These are phyloP conservation scores for Pichia sp. DNA, from an alignment of 1,139 yeast species.

Conservation along the genomic window DNA sequence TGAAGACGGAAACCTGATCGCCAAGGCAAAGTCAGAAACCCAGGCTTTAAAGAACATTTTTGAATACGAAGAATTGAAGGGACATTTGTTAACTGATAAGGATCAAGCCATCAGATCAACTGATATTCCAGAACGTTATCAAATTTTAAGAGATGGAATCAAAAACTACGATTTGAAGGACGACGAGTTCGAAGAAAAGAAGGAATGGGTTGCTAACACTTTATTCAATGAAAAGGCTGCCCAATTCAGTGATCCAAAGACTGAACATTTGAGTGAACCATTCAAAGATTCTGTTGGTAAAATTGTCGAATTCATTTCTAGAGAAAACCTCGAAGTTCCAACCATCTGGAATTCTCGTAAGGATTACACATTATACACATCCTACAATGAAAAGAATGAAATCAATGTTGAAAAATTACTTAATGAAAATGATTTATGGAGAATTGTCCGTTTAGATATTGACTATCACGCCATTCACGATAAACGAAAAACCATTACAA, in stretches of 20 bases:
- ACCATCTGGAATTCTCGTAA: slow-evolving; percentile 95
- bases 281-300: slow-evolving; percentile 69
- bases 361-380: slow-evolving; percentile 69
- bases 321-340: slow-evolving; percentile 89
- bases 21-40: slow-evolving; percentile 41
- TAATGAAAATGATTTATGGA: slow-evolving; percentile 89
- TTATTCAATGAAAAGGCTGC: slow-evolving; percentile 51
- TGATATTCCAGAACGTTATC: slow-evolving; percentile 93
- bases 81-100: slow-evolving; percentile 86
- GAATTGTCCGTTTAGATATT: slow-evolving; percentile 79
- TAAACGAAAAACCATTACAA: slow-evolving; percentile 64
- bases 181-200: slow-evolving; percentile 69
- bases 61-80: slow-evolving; percentile 91
- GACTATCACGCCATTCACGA: slow-evolving; percentile 86
- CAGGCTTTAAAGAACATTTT: slow-evolving; percentile 78
- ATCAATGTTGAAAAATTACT: slow-evolving; percentile 53
- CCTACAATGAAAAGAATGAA: slow-evolving; percentile 44
- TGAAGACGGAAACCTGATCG: slow-evolving; percentile 48
- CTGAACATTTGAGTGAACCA: slow-evolving; percentile 46
- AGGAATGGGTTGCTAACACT: slow-evolving; percentile 71
- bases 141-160: slow-evolving; percentile 64
- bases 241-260: slow-evolving; percentile 35
- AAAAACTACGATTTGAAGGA: slow-evolving; percentile 65
- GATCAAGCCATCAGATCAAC: slow-evolving; percentile 85
- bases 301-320: slow-evolving; percentile 75